Conservation (phyloP, 306 rosid genomes). For the Sindora glabra region DNA sequence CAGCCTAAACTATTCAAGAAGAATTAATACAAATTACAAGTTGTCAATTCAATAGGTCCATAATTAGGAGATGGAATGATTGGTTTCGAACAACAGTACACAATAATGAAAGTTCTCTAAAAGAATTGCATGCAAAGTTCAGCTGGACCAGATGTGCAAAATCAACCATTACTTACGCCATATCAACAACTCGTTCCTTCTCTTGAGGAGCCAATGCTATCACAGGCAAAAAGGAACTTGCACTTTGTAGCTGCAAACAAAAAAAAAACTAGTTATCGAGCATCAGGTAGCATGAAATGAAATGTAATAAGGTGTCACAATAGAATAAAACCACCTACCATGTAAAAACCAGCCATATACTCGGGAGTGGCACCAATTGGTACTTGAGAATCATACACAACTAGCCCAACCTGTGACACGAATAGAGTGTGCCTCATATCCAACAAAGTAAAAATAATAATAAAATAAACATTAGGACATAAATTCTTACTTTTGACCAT, state of each 20-base stretch:
- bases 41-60: no score
- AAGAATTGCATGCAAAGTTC: background rate
- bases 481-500: slow-evolving; percentile 81
- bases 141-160: background rate
- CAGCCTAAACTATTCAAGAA: no score
- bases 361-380: slow-evolving; percentile 98
- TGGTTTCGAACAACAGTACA: background rate
- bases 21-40: no score
- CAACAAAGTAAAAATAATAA: background rate
- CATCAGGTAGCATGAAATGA: background rate
- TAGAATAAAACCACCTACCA: slow-evolving; percentile 43
- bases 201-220: slow-evolving; percentile 99
- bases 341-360: slow-evolving; percentile 96
- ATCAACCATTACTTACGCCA: slow-evolving; percentile 68
- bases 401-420: slow-evolving; percentile 71
- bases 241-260: slow-evolving; percentile 75
- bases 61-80: background rate
- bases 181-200: slow-evolving; percentile 84
- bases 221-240: slow-evolving; percentile 94
- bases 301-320: background rate
- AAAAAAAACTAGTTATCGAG: background rate
- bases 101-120: background rate
- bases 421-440: background rate
- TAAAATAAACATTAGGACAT: background rate
- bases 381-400: slow-evolving; percentile 95